Conservation (phyloP, 140 eudicot genomes). For the Cichorium intybus region DNA sequence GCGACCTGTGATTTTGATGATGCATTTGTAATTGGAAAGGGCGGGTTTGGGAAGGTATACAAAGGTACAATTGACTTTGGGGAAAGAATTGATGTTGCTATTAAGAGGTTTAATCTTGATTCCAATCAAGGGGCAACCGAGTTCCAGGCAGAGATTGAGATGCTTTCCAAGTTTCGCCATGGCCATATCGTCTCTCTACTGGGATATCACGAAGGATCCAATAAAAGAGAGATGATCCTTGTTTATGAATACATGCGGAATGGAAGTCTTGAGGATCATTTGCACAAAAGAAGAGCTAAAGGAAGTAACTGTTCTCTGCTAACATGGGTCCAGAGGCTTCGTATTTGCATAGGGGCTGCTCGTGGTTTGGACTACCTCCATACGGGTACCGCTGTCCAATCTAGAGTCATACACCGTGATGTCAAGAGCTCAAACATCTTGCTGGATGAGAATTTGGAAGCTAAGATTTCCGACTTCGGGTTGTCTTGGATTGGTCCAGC, state of each 20-base stretch:
- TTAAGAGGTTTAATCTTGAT: constrained; percentile 11
- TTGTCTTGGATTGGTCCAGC: constrained; percentile 2
- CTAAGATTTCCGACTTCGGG: constrained; percentile 22
- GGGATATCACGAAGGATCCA: constrained; percentile 10
- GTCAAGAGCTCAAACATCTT: constrained; percentile 19
- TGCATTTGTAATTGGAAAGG: constrained; percentile 25
- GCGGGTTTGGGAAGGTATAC: constrained; percentile 25
- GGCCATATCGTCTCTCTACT: constrained; percentile 19
- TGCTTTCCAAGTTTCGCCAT: constrained; percentile 21
- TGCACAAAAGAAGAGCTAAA: not conserved
- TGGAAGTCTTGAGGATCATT: constrained; percentile 15
- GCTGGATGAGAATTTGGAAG: not conserved
- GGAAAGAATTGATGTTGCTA: not conserved
- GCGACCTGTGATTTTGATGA: constrained; percentile 22
- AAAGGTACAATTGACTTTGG: constrained; percentile 15
- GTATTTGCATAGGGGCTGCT: constrained; percentile 18
- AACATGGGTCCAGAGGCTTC: constrained; percentile 13
- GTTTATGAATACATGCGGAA: constrained; percentile 18
- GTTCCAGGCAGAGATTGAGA: constrained; percentile 15
- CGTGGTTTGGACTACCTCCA: constrained; percentile 28
- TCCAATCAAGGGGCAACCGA: constrained; percentile 17
- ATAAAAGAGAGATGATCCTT: constrained; percentile 8
- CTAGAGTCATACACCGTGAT: constrained; percentile 19
- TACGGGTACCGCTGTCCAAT: not conserved
- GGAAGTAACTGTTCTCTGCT: not conserved